phyloP scores from a whole-genome alignment of 495 filamentous ascomycete species.

The Trichodelitschia bisporula region DNA sequence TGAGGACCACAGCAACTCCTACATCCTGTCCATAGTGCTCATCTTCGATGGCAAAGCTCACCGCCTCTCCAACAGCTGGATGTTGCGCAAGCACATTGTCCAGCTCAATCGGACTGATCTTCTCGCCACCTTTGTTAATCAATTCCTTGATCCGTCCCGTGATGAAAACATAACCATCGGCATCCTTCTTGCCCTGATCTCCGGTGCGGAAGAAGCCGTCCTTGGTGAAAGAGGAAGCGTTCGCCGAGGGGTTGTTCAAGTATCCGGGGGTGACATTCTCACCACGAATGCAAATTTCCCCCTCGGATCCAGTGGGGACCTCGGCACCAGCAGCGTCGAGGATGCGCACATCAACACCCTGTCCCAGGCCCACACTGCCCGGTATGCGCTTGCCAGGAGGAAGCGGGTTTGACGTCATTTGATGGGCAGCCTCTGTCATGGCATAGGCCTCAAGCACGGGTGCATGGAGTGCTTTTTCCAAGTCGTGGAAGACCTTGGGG shows the following conservation, averaged over 20 bases:
- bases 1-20: slow-evolving; percentile 51
- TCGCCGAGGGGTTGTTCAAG: slow-evolving; percentile 45
- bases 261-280: slow-evolving; percentile 67
- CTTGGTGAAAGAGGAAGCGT: slow-evolving; percentile 38
- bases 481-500: slow-evolving; percentile 47
- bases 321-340: slow-evolving; percentile 37
- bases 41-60: slow-evolving; percentile 54
- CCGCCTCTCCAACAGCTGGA: slow-evolving; percentile 46
- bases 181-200: slow-evolving; percentile 54
- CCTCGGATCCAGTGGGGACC: slow-evolving; percentile 36
- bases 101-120: slow-evolving; percentile 44
- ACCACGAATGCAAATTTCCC: slow-evolving; percentile 56
- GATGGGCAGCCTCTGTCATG: slow-evolving; percentile 78
- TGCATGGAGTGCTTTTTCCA: slow-evolving; percentile 44
- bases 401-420: slow-evolving; percentile 72
- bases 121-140: slow-evolving; percentile 21
- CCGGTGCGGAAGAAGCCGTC: slow-evolving; percentile 62
- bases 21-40: slow-evolving; percentile 66
- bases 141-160: slow-evolving; percentile 20
- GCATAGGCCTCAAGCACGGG: slow-evolving; percentile 76
- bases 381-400: slow-evolving; percentile 47
- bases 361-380: slow-evolving; percentile 53
- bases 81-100: slow-evolving; percentile 53
- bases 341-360: slow-evolving; percentile 60
- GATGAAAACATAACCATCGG: slow-evolving; percentile 19